Evolutionary conservation across 2,329 filamentous ascomycete species (phyloP), one percentile per base, ranked within the genome.

Genomic region (Paraconiothyrium sp.): DNA sequence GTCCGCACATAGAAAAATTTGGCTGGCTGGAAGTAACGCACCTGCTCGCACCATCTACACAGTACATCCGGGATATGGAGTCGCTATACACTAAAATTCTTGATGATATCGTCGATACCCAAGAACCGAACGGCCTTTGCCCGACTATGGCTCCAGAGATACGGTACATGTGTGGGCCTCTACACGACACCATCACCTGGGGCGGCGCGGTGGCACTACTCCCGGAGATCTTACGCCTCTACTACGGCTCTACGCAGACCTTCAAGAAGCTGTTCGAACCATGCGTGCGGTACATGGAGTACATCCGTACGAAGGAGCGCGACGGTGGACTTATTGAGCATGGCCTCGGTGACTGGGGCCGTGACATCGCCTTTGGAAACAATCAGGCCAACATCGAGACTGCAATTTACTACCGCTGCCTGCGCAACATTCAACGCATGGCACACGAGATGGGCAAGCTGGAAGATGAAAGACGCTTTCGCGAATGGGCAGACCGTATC

Each of bases 21-120:
- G 82, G 80, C 0, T 84, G 82, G 82, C 76, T 83, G 0, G 82
- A 84, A 66, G 82, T 83, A 6, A 82, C 82, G 1, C 78, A 80
- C 56, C 71, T 84, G 11, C 79, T 84, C 6, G 78, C 79, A 14
- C 80, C 81, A 0, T 78, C 80, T 0, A 82, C 81, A 0, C 82
- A 83, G 57, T 83, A 83, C 55, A 76, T 83, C 24, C 78, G 80
- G 7, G 81, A 83, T 50, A 81, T 83, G 73, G 82, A 84, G 58
- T 72, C 78, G 0, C 68, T 84, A 0, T 82, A 83, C 60, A 77
- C 79, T 43, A 84, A 83, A 62, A 83, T 83, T 4, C 58, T 84
- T 0, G 79, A 83, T 48, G 81, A 84, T 60, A 83, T 84, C 16
- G 66, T 82, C 4, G 82, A 84, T 47, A 73, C 80, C 0, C 82